phyloP scores from a whole-genome alignment of 2,329 filamentous ascomycete genomes.

The Aspergillus candidus region DNA sequence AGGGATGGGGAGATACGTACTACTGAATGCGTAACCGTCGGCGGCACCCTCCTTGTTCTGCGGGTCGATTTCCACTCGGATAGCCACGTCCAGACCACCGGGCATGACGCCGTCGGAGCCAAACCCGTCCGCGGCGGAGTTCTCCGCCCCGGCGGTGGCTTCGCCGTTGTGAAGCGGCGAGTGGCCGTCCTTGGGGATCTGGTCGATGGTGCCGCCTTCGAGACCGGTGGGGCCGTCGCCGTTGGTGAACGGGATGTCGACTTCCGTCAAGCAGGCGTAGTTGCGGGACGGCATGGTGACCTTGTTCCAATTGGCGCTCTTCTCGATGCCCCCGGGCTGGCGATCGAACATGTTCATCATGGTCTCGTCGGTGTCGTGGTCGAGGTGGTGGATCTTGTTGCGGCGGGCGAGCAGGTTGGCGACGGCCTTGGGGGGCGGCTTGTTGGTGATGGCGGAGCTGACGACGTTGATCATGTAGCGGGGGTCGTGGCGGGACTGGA shows the following conservation, averaged over 20 bases:
- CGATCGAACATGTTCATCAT: conserved; percentile 57
- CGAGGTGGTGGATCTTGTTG: conserved; percentile 62
- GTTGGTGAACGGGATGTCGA: conserved; percentile 24
- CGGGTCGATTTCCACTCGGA: conserved; percentile 44
- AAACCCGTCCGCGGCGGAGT: conserved; percentile 60
- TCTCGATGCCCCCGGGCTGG: conserved; percentile 51
- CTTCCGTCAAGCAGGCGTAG: conserved; percentile 58
- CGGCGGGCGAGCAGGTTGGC: conserved; percentile 58
- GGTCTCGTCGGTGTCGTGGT: conserved; percentile 58
- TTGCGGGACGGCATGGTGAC: conserved; percentile 74
- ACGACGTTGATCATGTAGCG: conserved; percentile 61
- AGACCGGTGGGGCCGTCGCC: conserved; percentile 13
- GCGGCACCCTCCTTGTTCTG: conserved; percentile 36
- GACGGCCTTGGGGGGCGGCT: conserved; percentile 59
- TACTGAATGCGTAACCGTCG: conserved; percentile 45
- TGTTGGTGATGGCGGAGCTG: conserved; percentile 62
- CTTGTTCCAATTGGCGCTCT: conserved; percentile 68
- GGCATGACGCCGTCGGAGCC: conserved; percentile 31
- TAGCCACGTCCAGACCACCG: conserved; percentile 41
- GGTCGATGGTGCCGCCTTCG: conserved; percentile 25
- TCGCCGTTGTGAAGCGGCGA: conserved; percentile 70
- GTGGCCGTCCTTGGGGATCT: conserved; percentile 56
- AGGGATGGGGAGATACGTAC: conserved; percentile 28
- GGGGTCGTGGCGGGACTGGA: conserved; percentile 53
- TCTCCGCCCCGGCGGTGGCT: conserved; percentile 66